Base-by-base conservation (phyloP, 371 early-diverging fungal species). In the Entomophthora muscae region DNA sequence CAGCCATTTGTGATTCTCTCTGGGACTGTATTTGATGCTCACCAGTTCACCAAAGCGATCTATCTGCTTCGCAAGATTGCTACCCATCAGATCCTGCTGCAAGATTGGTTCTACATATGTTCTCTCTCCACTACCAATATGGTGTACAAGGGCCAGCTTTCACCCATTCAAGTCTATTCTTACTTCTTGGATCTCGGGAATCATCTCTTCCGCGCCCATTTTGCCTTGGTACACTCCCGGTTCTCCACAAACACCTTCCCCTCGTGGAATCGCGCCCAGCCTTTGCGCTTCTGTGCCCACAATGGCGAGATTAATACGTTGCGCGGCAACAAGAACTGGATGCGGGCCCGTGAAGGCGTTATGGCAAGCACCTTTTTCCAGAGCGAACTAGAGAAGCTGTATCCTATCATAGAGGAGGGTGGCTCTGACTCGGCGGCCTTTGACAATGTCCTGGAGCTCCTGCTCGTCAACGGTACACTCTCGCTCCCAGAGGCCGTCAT, bases 231-330 rank as follows among this genome's bases (percentile, higher is more conserved):
- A 52, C 98, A 97, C 75, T 94, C 95, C 51, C 85, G 98, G 64
- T 97, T 95, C 83, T 93, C 94, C 33, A 97, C 98, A 52, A 97
- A 97, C 77, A 97, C 98, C 23, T 95, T 95, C 74, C 98, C 98
- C 17, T 85, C 86, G 17, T 97, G 98, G 98, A 95, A 97, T 73
- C 85, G 95, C 67, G 93, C 95, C 57, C 98, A 97, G 72, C 98
- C 98, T 28, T 87, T 95, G 89, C 80, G 94, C 66, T 88, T 87
- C 89, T 88, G 88, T 69, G 98, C 95, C 54, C 98, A 97, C 78
- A 97, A 97, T 71, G 97, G 93, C 73, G 96, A 97, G 74, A 97
- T 97, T 71, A 97, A 97, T 72, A 95, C 98, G 3, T 80, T 97
- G 32, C 85, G 93, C 63, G 98, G 98, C 52, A 97, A 97, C 82